Base-by-base conservation (phyloP, 225 moss, liverwort and hornwort species). In the Rhytidiadelphus loreus region DNA sequence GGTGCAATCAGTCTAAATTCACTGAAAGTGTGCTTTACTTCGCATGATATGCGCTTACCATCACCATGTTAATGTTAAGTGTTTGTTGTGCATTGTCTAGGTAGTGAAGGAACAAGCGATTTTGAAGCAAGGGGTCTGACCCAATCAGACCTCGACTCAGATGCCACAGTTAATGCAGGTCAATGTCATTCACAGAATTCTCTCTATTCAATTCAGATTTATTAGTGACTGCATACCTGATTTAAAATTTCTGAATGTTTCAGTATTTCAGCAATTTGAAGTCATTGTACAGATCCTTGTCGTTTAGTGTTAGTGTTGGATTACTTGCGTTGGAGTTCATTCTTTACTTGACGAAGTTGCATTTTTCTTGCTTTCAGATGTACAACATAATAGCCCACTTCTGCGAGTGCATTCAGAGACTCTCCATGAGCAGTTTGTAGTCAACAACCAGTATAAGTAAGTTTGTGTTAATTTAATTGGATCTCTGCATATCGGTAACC, bases 391-490 rank as follows among this genome's bases (percentile, higher is more conserved):
- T 69, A 90, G 75, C 75, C 72, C 85, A 64, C 87, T 92, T 50
- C 88, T 82, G 86, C 91, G 58, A 86, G 88, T 87, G 77, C 93
- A 93, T 52, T 92, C 93, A 33, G 93, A 89, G 55, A 83, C 90
- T 69, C 87, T 82, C 62, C 91, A 60, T 57, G 91, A 93, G 39
- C 88, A 93, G 41, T 93, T 85, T 86, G 91, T 93, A 61, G 87
- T 87, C 43, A 93, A 92, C 81, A 86, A 87, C 20, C 86, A 94
- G 55, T 94, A 91, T 90, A 93, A 93, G 93, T 94, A 92, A 83
- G 89, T 68, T 82, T 89, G 37, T 74, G 29, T 80, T 77, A 44
- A 57, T 64, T 75, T 57, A 44, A 78, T 60, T 52, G 65, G 32
- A 62, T 46, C n/a, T 71, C 26, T 86, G 60, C 50, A 41, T 84